These are phyloP conservation scores for Sugiyamaella americana DNA, from an alignment of 805 yeast species.

Conservation along the genomic window DNA sequence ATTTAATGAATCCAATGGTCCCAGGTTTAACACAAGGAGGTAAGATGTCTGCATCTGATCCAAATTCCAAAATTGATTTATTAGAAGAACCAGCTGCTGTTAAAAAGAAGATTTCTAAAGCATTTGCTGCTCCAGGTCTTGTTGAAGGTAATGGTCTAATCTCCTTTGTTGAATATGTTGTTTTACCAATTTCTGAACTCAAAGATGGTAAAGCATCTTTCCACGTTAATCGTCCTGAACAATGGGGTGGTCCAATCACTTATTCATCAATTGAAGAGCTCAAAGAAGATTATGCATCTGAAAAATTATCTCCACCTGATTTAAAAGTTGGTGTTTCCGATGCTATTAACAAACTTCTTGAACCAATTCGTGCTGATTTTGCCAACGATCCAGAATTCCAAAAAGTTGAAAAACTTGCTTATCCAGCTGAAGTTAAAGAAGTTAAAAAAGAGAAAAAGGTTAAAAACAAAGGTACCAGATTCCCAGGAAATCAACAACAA, in stretches of 20 bases:
- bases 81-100: slow-evolving; percentile 84
- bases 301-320: slow-evolving; percentile 85
- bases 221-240: slow-evolving; percentile 84
- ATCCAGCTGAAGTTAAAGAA: slow-evolving; percentile 64
- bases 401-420: slow-evolving; percentile 70
- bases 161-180: slow-evolving; percentile 76
- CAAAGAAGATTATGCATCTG: slow-evolving; percentile 64
- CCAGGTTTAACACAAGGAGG: slow-evolving; percentile 96
- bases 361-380: slow-evolving; percentile 74
- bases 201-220: slow-evolving; percentile 48
- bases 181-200: slow-evolving; percentile 80
- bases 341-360: slow-evolving; percentile 71
- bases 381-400: slow-evolving; percentile 61
- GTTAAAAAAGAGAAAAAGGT: slow-evolving; percentile 66
- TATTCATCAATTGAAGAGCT: slow-evolving; percentile 63
- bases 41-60: slow-evolving; percentile 98
- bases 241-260: slow-evolving; percentile 89
- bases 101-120: slow-evolving; percentile 84
- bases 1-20: slow-evolving; percentile 97
- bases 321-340: slow-evolving; percentile 88
- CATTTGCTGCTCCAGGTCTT: slow-evolving; percentile 93
- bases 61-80: slow-evolving; percentile 92
- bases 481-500: slow-evolving; percentile 13
- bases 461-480: slow-evolving; percentile 43
- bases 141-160: slow-evolving; percentile 87